Conservation (phyloP, 805 yeast genomes). For the Wickerhamomyces pijperi region DNA sequence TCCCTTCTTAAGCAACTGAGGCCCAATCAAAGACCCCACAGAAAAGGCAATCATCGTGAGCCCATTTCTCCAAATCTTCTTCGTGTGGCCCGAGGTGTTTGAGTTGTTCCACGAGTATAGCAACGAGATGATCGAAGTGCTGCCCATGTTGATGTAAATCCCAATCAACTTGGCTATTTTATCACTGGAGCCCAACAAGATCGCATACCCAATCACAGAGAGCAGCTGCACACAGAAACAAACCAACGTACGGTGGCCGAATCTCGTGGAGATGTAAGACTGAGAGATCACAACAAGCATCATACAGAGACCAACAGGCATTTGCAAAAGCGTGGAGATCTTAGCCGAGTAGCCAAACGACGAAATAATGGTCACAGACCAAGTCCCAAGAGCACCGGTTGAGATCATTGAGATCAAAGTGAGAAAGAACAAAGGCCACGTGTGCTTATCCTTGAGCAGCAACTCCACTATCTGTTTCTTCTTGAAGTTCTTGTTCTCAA, state of each 20-base stretch:
- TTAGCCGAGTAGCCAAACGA: slow-evolving; percentile 34
- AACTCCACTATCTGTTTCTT: slow-evolving; percentile 30
- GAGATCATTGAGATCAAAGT: slow-evolving; percentile 36
- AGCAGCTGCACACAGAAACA: slow-evolving; percentile 29
- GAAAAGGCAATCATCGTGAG: slow-evolving; percentile 49
- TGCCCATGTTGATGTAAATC: slow-evolving; percentile 40
- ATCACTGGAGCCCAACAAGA: slow-evolving; percentile 28
- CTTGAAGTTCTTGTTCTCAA: slow-evolving; percentile 32
- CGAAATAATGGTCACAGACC: slow-evolving; percentile 26
- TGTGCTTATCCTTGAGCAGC: slow-evolving; percentile 31
- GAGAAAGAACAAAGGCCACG: slow-evolving; percentile 37
- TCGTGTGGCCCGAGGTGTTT: slow-evolving; percentile 53
- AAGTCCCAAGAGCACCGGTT: slow-evolving; percentile 33
- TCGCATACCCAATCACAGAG: slow-evolving; percentile 39
- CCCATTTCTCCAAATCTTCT: slow-evolving; percentile 41
- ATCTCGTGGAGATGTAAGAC: slow-evolving; percentile 25
- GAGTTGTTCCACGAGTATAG: slow-evolving; percentile 53
- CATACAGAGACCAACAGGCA: slow-evolving; percentile 46
- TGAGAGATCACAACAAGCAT: slow-evolving; percentile 28
- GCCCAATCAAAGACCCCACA: slow-evolving; percentile 49
- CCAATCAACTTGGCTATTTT: slow-evolving; percentile 37
- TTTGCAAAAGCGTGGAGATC: slow-evolving; percentile 36
- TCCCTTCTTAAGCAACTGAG: slow-evolving; percentile 44
- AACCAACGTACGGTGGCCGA: slow-evolving; percentile 25
- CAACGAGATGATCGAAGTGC: slow-evolving; percentile 46